These are phyloP conservation scores for Curvularia sp. DNA, from an alignment of 2,329 filamentous ascomycete species.

Conservation along the genomic window DNA sequence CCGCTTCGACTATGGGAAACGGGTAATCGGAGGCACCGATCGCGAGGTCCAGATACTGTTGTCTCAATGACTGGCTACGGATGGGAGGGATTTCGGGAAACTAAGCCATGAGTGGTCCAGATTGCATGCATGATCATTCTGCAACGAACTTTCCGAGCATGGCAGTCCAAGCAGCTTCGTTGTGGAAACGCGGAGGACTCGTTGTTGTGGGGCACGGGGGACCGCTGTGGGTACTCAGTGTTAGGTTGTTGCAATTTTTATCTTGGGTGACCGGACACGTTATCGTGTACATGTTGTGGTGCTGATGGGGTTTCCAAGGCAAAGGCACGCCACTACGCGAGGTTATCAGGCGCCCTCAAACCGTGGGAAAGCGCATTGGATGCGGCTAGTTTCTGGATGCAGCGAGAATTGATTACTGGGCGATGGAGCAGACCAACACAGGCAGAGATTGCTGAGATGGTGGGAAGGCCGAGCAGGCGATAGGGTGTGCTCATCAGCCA, in stretches of 20 bases:
- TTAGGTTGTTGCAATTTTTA: constrained; percentile 6
- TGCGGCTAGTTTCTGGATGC: constrained; percentile 5
- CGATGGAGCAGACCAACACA: constrained; percentile 4
- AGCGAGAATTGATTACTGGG: constrained; percentile 7
- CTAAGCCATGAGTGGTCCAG: constrained; percentile 1
- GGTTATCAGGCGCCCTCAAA: constrained; percentile 6
- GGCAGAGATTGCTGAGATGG: constrained; percentile 11
- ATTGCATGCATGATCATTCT: not conserved
- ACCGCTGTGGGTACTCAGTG: not conserved
- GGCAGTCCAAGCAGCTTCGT: not conserved
- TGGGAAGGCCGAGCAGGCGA: constrained; percentile 6
- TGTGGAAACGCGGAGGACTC: not conserved
- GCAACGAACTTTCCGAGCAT: constrained; percentile 3
- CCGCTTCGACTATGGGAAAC: constrained; percentile 1
- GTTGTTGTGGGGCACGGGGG: constrained; percentile 3
- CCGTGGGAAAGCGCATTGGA: constrained; percentile 1
- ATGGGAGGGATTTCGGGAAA: constrained; percentile 2
- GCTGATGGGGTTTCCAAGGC: not conserved
- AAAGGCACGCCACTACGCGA: constrained; percentile 8
- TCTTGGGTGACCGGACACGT: constrained; percentile 4
- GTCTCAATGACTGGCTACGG: constrained; percentile 5
- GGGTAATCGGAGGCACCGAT: constrained; percentile 7
- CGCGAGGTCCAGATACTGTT: constrained; percentile 1
- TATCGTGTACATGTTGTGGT: constrained; percentile 9
- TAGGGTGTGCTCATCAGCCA: constrained; percentile 10